Conservation (phyloP, 495 filamentous ascomycete species). For the Xylaria venustula region DNA sequence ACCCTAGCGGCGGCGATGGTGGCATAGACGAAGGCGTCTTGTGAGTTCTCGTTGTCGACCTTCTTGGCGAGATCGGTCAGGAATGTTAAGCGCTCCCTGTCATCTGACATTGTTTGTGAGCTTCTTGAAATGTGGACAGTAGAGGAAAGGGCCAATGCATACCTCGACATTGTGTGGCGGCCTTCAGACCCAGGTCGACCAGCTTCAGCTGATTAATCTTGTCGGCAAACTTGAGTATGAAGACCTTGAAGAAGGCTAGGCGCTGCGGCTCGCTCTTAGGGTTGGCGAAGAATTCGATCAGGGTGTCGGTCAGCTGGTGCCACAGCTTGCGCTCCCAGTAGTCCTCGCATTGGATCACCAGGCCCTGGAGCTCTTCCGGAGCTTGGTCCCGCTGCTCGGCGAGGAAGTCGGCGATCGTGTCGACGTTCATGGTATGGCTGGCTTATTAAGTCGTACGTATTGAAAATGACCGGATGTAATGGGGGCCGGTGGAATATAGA, state of each 20-base stretch:
- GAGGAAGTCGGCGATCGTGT: constrained; percentile 90
- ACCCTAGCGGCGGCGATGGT: constrained; percentile 87
- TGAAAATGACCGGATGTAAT: not conserved
- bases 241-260: constrained; percentile 86
- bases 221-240: constrained; percentile 92
- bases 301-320: constrained; percentile 92
- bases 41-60: constrained; percentile 87
- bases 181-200: constrained; percentile 81
- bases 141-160: constrained; percentile 1
- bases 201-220: constrained; percentile 99
- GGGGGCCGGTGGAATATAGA: not conserved
- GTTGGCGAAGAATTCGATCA: constrained; percentile 86
- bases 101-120: constrained; percentile 57
- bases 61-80: constrained; percentile 78
- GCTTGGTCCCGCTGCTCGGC: constrained; percentile 80
- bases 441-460: not conserved
- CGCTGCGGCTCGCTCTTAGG: constrained; percentile 79
- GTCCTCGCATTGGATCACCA: constrained; percentile 92
- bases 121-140: not conserved
- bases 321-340: constrained; percentile 98
- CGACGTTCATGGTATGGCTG: constrained; percentile 68
- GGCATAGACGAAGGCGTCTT: constrained; percentile 96
- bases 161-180: constrained; percentile 87
- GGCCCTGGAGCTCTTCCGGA: constrained; percentile 80
- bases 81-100: constrained; percentile 83